Evolutionary conservation across 176 grass and related monocot genomes (phyloP).

Genomic region (Juncus effusus): DNA sequence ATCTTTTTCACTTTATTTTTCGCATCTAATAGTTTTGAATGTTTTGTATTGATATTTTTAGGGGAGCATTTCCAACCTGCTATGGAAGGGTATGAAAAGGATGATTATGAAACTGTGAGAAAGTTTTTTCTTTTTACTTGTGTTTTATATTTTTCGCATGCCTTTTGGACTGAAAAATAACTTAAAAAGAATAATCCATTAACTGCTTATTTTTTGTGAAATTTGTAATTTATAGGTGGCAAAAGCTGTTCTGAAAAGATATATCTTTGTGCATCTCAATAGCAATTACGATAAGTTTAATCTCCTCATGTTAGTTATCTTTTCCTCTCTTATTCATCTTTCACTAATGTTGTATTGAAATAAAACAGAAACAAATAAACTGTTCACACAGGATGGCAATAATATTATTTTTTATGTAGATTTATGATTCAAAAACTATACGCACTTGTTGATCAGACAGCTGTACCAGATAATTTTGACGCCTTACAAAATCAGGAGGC

Average conservation of each 20-base stretch:
- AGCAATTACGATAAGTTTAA: constrained; percentile 84
- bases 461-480: constrained; percentile 82
- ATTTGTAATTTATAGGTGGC: constrained; percentile 63
- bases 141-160: constrained; percentile 28
- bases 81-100: constrained; percentile 79
- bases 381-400: not conserved
- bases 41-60: constrained; percentile 34
- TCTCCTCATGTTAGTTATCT: constrained; percentile 67
- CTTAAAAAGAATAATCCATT: constrained; percentile 14
- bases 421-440: constrained; percentile 99
- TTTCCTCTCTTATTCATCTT: constrained; percentile 13
- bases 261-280: constrained; percentile 70
- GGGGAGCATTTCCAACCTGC: constrained; percentile 81
- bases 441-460: constrained; percentile 90
- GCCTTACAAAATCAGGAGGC: constrained; percentile 94
- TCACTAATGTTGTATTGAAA: not conserved
- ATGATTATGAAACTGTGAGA: constrained; percentile 67
- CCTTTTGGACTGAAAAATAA: no score
- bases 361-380: no score
- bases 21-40: constrained; percentile 5
- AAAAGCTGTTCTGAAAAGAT: constrained; percentile 82
- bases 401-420: constrained; percentile 48
- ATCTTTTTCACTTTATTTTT: constrained; percentile 3
- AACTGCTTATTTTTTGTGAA: constrained; percentile 5
- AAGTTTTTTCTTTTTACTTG: constrained; percentile 22